Evolutionary conservation across 2,329 filamentous ascomycete genomes (phyloP).

Genomic region (Magnaporthiopsis rhizophila): DNA sequence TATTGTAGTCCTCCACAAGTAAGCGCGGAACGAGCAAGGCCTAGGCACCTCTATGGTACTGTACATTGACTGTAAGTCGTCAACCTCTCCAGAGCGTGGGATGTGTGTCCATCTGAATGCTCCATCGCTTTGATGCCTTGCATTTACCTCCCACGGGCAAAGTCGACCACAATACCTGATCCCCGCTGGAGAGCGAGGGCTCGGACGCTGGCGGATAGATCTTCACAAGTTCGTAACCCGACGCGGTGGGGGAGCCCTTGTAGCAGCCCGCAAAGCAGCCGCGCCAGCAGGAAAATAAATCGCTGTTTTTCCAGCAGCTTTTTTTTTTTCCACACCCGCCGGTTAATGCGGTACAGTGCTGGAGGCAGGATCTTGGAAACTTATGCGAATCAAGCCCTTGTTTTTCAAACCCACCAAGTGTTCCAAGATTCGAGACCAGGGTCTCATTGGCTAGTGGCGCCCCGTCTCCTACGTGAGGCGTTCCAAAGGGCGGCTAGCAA

Average conservation of each 20-base stretch:
- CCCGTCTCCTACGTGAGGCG: constrained; percentile 23
- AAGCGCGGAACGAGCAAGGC: background rate
- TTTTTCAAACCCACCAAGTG: constrained; percentile 31
- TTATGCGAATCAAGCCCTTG: constrained; percentile 27
- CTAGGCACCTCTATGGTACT: too few species aligned
- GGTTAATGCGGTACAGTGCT: constrained; percentile 12
- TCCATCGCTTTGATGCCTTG: too few species aligned
- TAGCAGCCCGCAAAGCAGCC: background rate
- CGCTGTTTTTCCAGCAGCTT: background rate
- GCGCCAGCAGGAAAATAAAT: background rate
- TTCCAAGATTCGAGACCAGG: constrained; percentile 25
- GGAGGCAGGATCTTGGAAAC: constrained; percentile 20
- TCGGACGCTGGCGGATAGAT: background rate
- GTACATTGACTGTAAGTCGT: too few species aligned
- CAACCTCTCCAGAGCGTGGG: too few species aligned
- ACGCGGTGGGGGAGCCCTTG: constrained; percentile 9
- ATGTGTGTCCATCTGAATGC: background rate
- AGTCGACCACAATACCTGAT: background rate
- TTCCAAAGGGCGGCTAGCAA: constrained; percentile 36
- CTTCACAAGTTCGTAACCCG: background rate
- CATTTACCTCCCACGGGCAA: background rate
- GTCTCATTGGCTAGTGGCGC: constrained; percentile 29
- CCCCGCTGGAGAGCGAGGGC: background rate
- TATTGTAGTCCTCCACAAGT: background rate
- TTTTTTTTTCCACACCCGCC: background rate